Conservation (phyloP, 83 land plant species). For the Picea abies region DNA sequence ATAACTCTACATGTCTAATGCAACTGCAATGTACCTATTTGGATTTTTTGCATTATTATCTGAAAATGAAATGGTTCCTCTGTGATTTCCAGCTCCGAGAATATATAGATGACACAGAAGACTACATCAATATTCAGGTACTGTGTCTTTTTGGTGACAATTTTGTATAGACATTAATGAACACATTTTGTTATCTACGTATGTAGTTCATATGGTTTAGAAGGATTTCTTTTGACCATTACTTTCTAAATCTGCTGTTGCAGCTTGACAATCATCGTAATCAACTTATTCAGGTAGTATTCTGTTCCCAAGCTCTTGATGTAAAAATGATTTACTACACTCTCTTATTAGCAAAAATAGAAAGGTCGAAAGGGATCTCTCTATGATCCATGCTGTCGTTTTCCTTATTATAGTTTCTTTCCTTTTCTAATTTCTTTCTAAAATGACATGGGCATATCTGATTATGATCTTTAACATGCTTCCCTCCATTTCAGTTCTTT, state of each 20-base stretch:
- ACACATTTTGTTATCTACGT: background rate
- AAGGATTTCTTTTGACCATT: background rate
- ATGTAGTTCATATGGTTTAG: background rate
- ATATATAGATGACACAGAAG: slow-evolving; percentile 98
- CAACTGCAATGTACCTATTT: background rate
- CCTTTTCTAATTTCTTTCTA: background rate
- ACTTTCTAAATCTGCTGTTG: slow-evolving; percentile 17
- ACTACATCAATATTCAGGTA: slow-evolving; percentile 99
- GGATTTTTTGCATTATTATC: background rate
- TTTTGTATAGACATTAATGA: background rate
- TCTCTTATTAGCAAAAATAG: too few relatives aligned
- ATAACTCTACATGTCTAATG: background rate
- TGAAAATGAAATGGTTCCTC: background rate
- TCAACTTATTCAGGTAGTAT: slow-evolving; percentile 88
- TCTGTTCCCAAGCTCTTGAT: background rate
- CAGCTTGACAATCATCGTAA: slow-evolving; percentile 99
- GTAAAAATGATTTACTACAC: too few relatives aligned
- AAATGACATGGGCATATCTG: background rate
- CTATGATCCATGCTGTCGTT: background rate
- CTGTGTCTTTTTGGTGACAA: background rate
- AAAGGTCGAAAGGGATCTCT: too few relatives aligned
- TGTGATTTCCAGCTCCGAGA: slow-evolving; percentile 81
- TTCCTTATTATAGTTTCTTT: background rate
- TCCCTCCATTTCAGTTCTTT: background rate
- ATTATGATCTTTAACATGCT: background rate